Evolutionary conservation across 179 eudicot species (phyloP), one percentile per base, ranked within the genome.

Genomic region (Silene vulgaris): DNA sequence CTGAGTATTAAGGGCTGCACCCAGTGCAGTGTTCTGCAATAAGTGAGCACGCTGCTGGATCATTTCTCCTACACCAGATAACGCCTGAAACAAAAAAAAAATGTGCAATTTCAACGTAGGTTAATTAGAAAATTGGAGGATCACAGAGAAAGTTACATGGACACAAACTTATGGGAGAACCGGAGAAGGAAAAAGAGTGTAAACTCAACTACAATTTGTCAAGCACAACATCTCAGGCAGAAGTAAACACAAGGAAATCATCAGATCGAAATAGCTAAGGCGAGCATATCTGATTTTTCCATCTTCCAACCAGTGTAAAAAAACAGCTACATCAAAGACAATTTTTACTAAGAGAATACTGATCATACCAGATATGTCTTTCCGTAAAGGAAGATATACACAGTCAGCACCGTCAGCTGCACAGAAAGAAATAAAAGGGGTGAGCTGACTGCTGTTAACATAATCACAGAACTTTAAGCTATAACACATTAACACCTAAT

Each of bases 331-430:
- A 72, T 30, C 17, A 37, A 19, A 48, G 19, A 50, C 20, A 17
- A 66, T 21, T 5, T 32, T 20, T 1, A 5, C 7, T 61, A 17
- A 60, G 12, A 60, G 69, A 69, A 66, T 40, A 21, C 21, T 78
- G 12, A 61, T 77, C 95, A 62, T 87, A 96, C 99, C 91, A 96
- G 84, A 82, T 96, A 96, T 72, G 89, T 76, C 88, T 86, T 96
- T 78, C 99, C 98, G 66, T 96, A 96, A 50, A 96, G 98, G 80
- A 96, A 96, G 30, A 89, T 75, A 78, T 91, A 96, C 48, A 96
- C 90, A 71, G 93, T 89, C 83, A 91, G 91, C 88, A 96, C 99
- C 11, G 99, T 96, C 86, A 96, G 82, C 99, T 96, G 96, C 93
- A 89, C 19, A 76, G 8, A 74, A 48, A 76, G 29, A 61, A 78